phyloP scores from a whole-genome alignment of 371 early-diverging fungal genomes.

The Mucor indicus region DNA sequence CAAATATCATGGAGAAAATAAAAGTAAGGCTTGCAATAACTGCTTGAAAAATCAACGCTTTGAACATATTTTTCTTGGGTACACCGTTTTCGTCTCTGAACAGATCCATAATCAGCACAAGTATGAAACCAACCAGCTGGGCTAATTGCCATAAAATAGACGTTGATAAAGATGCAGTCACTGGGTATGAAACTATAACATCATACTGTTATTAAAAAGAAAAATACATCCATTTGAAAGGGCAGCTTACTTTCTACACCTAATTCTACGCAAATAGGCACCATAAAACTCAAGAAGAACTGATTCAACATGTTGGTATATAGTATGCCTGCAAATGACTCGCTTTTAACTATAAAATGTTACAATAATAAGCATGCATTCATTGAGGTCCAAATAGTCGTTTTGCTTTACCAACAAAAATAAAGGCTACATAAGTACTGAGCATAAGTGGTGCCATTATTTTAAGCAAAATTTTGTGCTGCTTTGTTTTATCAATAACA shows the following conservation, averaged over 20 bases:
- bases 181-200: conserved; percentile 28
- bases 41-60: conserved; percentile 40
- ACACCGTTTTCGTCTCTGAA: conserved; percentile 34
- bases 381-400: no score
- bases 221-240: no score
- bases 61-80: conserved; percentile 35
- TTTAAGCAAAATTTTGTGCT: conserved; percentile 45
- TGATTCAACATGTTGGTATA: conserved; percentile 33
- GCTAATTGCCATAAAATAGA: conserved; percentile 40
- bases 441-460: conserved; percentile 50
- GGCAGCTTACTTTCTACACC: conserved; percentile 39
- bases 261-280: conserved; percentile 39
- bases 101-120: conserved; percentile 33
- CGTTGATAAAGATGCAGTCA: conserved; percentile 36
- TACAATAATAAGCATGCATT: no score
- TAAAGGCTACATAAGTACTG: conserved; percentile 45
- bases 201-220: no score
- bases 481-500: conserved; percentile 52
- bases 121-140: conserved; percentile 30
- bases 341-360: conserved; percentile 35
- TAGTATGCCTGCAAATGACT: conserved; percentile 35
- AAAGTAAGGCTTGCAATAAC: conserved; percentile 25
- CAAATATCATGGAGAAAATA: conserved; percentile 27
- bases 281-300: conserved; percentile 39
- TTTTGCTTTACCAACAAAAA: conserved; percentile 42